Base-by-base conservation (phyloP, 768 basidiomycete genomes). In the Phlebiopsis flavidoalba region DNA sequence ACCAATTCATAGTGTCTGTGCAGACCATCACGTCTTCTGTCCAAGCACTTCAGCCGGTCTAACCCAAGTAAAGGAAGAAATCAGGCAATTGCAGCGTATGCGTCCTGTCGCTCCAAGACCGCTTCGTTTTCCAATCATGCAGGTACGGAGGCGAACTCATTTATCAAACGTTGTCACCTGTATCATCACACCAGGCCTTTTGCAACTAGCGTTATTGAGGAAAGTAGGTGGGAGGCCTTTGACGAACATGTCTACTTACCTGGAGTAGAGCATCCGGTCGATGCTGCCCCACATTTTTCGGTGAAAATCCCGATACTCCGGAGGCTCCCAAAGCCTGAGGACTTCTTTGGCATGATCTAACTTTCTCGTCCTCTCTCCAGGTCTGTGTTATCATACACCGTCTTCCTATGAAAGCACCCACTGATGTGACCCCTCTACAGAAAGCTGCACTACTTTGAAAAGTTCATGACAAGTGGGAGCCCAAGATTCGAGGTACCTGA, bases 281-380 rank as follows among this genome's bases (percentile, higher is more conserved):
- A 63, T 94, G 24, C 74, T 91, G 7, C n/a, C n/a, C n/a, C n/a
- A 60, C 66, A 0, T 97, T 89, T 75, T 96, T 87, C 68, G 93
- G 93, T 5, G 93, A 96, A 70, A 79, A 79, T 57, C 81, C 85
- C 1, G 82, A 85, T 54, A 76, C 82, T 0, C 77, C 83, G 0
- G 85, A 91, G 15, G 77, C 84, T 0, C 79, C n/a, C 81, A 2
- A 92, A 88, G 67, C 83, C 89, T 0, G 95, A 95, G 70, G 89
- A 91, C 63, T 86, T 97, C 69, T 95, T 97, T 66, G 82, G 80
- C 0, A 73, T 87, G 58, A 80, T 94, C 77, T 83, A n/a, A 82
- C 86, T 0, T 93, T 94, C 72, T 88, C 87, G 0, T 83, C 83
- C 0, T 83, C 83, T 0, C 76, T 95, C 19, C 85, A 87, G 82